Conservation (phyloP, 1,284 basidiomycete species). For the Ustilago nuda region DNA sequence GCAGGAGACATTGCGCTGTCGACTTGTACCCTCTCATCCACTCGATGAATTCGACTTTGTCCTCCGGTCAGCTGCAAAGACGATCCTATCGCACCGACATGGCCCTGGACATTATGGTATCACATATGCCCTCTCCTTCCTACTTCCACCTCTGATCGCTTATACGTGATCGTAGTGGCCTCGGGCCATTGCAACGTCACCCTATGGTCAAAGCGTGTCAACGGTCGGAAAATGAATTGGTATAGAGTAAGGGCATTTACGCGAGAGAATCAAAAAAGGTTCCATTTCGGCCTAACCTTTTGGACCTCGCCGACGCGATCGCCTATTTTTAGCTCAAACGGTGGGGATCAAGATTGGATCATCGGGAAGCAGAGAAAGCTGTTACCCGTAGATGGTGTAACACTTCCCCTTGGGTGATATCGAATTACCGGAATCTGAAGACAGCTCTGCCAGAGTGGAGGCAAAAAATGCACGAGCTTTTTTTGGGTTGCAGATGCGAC, state of each 20-base stretch:
- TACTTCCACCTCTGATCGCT: too few relatives aligned
- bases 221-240: background rate
- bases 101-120: too few relatives aligned
- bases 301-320: conserved; percentile 1
- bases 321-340: conserved; percentile 10
- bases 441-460: background rate
- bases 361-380: background rate
- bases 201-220: background rate
- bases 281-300: conserved; percentile 2
- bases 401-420: background rate
- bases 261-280: background rate
- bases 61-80: too few relatives aligned
- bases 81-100: too few relatives aligned
- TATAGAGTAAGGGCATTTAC: background rate
- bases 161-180: too few relatives aligned
- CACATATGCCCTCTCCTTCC: too few relatives aligned
- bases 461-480: conserved; percentile 11
- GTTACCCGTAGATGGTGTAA: conserved; percentile 3
- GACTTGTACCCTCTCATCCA: too few relatives aligned
- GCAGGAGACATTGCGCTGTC: too few relatives aligned
- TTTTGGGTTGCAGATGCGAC: conserved; percentile 31
- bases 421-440: background rate
- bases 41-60: too few relatives aligned
- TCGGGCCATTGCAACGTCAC: background rate
- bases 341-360: background rate